These are phyloP conservation scores for Dothideomycetes sp. DNA, from an alignment of 2,329 filamentous ascomycete genomes.

Conservation along the genomic window DNA sequence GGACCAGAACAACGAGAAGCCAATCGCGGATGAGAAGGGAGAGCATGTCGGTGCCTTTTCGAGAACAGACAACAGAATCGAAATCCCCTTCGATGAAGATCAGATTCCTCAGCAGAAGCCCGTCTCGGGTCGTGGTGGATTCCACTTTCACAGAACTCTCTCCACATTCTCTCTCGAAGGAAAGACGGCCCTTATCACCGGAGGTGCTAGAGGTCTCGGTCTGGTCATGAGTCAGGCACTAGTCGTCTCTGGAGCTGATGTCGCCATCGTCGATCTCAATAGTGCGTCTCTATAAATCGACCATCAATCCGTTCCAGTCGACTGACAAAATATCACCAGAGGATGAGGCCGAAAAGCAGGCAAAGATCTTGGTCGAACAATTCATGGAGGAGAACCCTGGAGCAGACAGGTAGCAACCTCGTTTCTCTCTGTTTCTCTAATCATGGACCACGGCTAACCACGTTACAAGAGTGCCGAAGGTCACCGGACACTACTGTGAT, in stretches of 20 bases:
- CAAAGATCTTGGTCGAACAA: conserved; percentile 60
- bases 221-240: conserved; percentile 89
- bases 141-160: conserved; percentile 77
- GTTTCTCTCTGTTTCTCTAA: conserved; percentile 2
- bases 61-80: conserved; percentile 69
- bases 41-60: conserved; percentile 60
- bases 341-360: conserved; percentile 74
- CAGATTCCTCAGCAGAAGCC: conserved; percentile 63
- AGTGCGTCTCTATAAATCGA: conserved; percentile 44
- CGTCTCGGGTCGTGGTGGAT: conserved; percentile 65
- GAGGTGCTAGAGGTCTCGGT: conserved; percentile 79
- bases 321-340: conserved; percentile 39
- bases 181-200: conserved; percentile 76
- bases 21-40: conserved; percentile 19
- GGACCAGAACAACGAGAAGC: conserved; percentile 17
- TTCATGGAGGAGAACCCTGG: conserved; percentile 75
- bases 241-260: conserved; percentile 76
- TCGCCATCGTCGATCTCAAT: conserved; percentile 91
- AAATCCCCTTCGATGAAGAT: conserved; percentile 70
- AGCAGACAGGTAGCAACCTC: conserved; percentile 48
- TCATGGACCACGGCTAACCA: background rate
- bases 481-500: conserved; percentile 85
- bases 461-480: conserved; percentile 68
- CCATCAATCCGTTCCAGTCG: background rate
- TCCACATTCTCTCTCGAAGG: conserved; percentile 79